Conservation (phyloP, 164 flowering plant genomes). For the Platanus orientalis region DNA sequence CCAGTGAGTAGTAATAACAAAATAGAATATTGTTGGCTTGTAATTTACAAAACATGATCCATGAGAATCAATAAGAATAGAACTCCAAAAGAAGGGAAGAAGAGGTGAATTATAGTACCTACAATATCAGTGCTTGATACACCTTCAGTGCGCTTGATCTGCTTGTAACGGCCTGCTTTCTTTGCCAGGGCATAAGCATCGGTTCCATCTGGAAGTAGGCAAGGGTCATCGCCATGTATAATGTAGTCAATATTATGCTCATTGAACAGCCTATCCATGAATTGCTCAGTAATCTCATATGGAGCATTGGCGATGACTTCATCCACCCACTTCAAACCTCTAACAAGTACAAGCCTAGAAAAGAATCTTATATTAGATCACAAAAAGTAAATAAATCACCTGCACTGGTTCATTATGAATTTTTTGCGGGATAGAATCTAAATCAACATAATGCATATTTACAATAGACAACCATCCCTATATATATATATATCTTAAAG, state of each 20-base stretch:
- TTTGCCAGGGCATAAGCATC: slow-evolving; percentile 69
- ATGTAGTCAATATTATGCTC: slow-evolving; percentile 70
- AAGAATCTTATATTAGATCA: slow-evolving; percentile 10
- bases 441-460: no score
- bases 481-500: no score
- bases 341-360: slow-evolving; percentile 69
- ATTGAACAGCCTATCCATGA: slow-evolving; percentile 62
- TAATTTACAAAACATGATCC: neutral
- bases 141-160: slow-evolving; percentile 68
- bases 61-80: no score
- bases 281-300: slow-evolving; percentile 67
- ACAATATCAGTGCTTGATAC: slow-evolving; percentile 74
- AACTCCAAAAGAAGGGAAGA: neutral
- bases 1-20: neutral
- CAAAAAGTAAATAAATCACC: neutral
- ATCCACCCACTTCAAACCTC: slow-evolving; percentile 87
- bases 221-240: slow-evolving; percentile 67
- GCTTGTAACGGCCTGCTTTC: slow-evolving; percentile 66
- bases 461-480: no score
- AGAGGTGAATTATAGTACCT: slow-evolving; percentile 35
- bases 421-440: no score
- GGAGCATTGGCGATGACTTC: slow-evolving; percentile 77
- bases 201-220: slow-evolving; percentile 63
- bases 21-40: neutral
- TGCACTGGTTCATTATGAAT: neutral